Evolutionary conservation across 2,329 filamentous ascomycete species (phyloP), one percentile per base, ranked within the genome.

Genomic region (Fusarium mundagurra): DNA sequence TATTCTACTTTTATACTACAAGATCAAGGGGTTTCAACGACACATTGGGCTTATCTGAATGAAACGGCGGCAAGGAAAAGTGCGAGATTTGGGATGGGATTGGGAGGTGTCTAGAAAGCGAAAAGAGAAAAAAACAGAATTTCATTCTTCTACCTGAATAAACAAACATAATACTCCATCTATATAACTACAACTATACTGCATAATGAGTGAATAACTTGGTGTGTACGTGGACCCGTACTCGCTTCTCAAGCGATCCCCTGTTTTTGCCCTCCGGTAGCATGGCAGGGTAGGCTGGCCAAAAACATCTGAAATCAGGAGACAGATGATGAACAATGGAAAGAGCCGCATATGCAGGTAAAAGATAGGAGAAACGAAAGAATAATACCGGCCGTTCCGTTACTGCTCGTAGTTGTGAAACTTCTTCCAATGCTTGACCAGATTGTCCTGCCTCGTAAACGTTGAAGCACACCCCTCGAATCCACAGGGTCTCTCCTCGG

Each of bases 361-460:
- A 31, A 24, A 31, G n/a, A 44, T 29, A 50, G 10, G 45, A 58
- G 51, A 47, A 33, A 44, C 34, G 18, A 34, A 48, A 34, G 48
- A 16, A 38, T 1, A 59, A 41, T 24, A 18, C 31, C 45, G 18
- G 38, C 24, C 18, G 22, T 39, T 20, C 60, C 18, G 45, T 55
- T 41, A 60, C 48, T 75, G 36, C 8, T 48, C 34, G 5, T 48
- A 61, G 18, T 22, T 10, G 24, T 76, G 71, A 11, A 31, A 58
- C 12, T 66, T 78, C 33, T 67, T 76, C 64, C 48, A 61, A 44
- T 79, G 77, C 51, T 68, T 79, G 3, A 18, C 14, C 8, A 71
- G 45, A 34, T 79, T 77, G 51, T 79, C 77, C 5, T 3, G 22
- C 6, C 77, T 70, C 9, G 71, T 73, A 45, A 77, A 77, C 7